These are phyloP conservation scores for Penicillium daleae DNA, from an alignment of 495 filamentous ascomycete species.

Conservation along the genomic window DNA sequence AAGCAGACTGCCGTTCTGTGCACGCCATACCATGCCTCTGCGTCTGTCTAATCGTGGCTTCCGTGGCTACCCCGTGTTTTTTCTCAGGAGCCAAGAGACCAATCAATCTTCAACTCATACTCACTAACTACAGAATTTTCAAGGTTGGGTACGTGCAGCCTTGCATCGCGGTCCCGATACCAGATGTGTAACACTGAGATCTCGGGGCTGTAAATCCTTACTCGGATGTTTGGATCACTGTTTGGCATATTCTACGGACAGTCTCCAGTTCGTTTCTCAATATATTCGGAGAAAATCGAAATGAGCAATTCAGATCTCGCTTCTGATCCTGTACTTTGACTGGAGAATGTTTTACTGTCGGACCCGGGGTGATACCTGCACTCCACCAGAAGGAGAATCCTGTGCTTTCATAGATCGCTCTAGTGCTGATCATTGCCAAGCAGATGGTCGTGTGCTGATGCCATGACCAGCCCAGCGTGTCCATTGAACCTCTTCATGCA, in stretches of 20 bases:
- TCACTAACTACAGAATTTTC: not conserved
- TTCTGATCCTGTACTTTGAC: not conserved
- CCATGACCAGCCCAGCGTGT: not conserved
- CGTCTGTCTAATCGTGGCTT: not conserved
- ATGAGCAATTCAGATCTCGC: not conserved
- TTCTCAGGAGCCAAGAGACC: not conserved
- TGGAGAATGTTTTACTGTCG: constrained; percentile 4
- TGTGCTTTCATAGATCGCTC: constrained; percentile 15
- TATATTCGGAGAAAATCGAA: not conserved
- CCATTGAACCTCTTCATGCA: not conserved
- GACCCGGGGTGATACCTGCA: constrained; percentile 19
- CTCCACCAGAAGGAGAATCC: constrained; percentile 14
- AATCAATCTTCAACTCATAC: not conserved
- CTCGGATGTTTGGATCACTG: not conserved
- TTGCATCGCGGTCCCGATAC: not conserved
- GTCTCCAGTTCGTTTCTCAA: not conserved
- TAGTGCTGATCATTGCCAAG: constrained; percentile 16
- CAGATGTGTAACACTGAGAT: constrained; percentile 5
- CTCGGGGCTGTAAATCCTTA: not conserved
- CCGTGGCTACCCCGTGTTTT: constrained; percentile 10
- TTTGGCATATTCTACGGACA: not conserved
- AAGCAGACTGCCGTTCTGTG: constrained; percentile 10
- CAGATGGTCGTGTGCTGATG: constrained; percentile 2
- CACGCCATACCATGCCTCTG: constrained; percentile 9
- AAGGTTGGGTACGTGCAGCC: constrained; percentile 4